Evolutionary conservation across 176 grass and related monocot species (phyloP).

Genomic region (Pontederia crassipes): DNA sequence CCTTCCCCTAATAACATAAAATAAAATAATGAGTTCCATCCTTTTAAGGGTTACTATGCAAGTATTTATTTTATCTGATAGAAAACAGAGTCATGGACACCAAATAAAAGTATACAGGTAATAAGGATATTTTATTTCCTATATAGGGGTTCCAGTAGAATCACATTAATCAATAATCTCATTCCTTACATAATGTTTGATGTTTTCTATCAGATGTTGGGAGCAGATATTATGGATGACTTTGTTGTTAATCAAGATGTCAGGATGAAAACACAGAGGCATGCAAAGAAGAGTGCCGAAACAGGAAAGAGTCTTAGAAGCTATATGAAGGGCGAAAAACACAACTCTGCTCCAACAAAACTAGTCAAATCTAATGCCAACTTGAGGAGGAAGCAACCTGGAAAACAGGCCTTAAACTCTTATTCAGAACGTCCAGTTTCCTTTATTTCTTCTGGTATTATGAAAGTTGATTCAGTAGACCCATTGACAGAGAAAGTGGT

Average conservation of each 20-base stretch:
- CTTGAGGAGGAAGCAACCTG: slow-evolving; percentile 26
- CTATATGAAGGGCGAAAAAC: background rate
- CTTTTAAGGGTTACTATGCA: too few relatives aligned
- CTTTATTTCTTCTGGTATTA: slow-evolving; percentile 65
- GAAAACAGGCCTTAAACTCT: slow-evolving; percentile 22
- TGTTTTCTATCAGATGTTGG: slow-evolving; percentile 40
- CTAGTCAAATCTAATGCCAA: slow-evolving; percentile 23
- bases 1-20: too few relatives aligned
- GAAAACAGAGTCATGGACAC: too few relatives aligned
- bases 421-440: slow-evolving; percentile 57
- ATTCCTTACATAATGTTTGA: background rate
- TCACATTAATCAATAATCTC: background rate
- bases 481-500: slow-evolving; percentile 26
- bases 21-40: too few relatives aligned
- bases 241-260: slow-evolving; percentile 35
- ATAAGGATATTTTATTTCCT: too few relatives aligned
- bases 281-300: slow-evolving; percentile 6
- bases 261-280: slow-evolving; percentile 22
- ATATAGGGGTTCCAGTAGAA: too few relatives aligned
- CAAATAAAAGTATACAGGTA: too few relatives aligned
- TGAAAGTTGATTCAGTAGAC: slow-evolving; percentile 42
- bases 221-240: slow-evolving; percentile 32
- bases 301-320: background rate
- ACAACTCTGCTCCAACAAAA: slow-evolving; percentile 31
- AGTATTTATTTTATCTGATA: too few relatives aligned